phyloP scores from a whole-genome alignment of 495 filamentous ascomycete genomes.

The Xylaria grammica region DNA sequence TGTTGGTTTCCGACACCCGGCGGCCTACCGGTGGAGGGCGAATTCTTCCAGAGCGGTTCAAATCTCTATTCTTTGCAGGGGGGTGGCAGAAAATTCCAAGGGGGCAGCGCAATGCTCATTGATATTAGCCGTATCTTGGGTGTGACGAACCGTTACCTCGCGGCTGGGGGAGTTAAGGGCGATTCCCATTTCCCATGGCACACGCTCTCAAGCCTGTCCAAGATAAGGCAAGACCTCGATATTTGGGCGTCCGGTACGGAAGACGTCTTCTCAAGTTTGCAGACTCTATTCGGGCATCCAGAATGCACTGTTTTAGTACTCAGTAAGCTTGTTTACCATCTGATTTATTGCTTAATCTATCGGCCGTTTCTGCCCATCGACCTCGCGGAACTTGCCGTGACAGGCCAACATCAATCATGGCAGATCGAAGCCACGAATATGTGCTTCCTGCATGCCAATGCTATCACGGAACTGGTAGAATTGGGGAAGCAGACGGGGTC shows the following conservation, averaged over 20 bases:
- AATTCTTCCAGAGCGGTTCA: constrained; percentile 75
- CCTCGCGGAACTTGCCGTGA: constrained; percentile 75
- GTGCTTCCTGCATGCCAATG: constrained; percentile 86
- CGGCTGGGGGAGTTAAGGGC: constrained; percentile 82
- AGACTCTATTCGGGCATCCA: constrained; percentile 73
- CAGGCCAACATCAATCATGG: constrained; percentile 86
- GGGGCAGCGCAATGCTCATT: constrained; percentile 74
- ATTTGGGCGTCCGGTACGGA: constrained; percentile 82
- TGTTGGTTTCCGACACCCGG: constrained; percentile 65
- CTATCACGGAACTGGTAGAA: constrained; percentile 81
- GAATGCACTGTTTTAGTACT: constrained; percentile 79
- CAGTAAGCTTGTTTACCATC: constrained; percentile 82
- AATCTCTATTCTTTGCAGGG: constrained; percentile 72
- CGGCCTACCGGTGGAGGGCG: constrained; percentile 67
- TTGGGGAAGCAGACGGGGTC: constrained; percentile 67
- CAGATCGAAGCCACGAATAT: constrained; percentile 87
- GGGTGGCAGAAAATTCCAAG: constrained; percentile 68
- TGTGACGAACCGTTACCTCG: constrained; percentile 81
- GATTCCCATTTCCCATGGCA: constrained; percentile 92
- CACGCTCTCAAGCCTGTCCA: constrained; percentile 79
- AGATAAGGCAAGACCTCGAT: constrained; percentile 83
- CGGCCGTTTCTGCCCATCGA: constrained; percentile 85
- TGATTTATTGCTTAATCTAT: constrained; percentile 84
- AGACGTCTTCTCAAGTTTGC: constrained; percentile 76
- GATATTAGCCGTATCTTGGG: constrained; percentile 83